Conservation (phyloP, 2,329 filamentous ascomycete genomes). For the Ophiostoma triangulosporum region DNA sequence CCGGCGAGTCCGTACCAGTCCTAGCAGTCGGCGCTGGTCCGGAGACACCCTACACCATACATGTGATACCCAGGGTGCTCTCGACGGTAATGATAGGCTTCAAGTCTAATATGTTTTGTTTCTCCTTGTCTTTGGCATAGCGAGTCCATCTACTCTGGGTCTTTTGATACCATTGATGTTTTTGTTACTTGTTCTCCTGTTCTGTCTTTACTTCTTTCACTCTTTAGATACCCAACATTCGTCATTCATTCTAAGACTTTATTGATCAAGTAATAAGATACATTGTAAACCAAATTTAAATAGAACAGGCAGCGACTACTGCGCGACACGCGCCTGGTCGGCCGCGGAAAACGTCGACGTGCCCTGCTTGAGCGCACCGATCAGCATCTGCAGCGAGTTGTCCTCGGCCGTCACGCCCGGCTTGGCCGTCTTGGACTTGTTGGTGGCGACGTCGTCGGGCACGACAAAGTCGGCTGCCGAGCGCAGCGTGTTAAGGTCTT, state of each 20-base stretch:
- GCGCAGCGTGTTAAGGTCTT: slow-evolving; percentile 60
- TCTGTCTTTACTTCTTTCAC: background rate
- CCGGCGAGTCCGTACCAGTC: slow-evolving; percentile 11
- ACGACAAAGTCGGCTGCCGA: slow-evolving; percentile 55
- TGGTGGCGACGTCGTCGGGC: slow-evolving; percentile 36
- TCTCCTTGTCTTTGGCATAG: background rate
- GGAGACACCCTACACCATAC: background rate
- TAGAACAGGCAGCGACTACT: background rate
- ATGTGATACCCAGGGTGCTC: background rate
- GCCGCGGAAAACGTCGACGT: slow-evolving; percentile 43
- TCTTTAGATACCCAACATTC: slow-evolving; percentile 6
- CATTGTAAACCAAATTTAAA: too few relatives aligned
- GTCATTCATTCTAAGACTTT: background rate
- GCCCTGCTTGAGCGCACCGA: slow-evolving; percentile 57
- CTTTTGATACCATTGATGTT: background rate
- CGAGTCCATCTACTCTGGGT: slow-evolving; percentile 2
- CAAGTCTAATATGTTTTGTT: background rate
- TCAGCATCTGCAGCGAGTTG: slow-evolving; percentile 36
- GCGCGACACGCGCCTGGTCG: slow-evolving; percentile 24
- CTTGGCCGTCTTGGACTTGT: background rate
- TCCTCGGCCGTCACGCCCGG: slow-evolving; percentile 27
- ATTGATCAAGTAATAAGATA: background rate
- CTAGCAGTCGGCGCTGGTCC: background rate
- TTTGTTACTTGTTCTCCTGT: slow-evolving; percentile 5
- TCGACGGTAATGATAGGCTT: background rate